These are phyloP conservation scores for Saraca asoca DNA, from an alignment of 331 rosid genomes.

Conservation along the genomic window DNA sequence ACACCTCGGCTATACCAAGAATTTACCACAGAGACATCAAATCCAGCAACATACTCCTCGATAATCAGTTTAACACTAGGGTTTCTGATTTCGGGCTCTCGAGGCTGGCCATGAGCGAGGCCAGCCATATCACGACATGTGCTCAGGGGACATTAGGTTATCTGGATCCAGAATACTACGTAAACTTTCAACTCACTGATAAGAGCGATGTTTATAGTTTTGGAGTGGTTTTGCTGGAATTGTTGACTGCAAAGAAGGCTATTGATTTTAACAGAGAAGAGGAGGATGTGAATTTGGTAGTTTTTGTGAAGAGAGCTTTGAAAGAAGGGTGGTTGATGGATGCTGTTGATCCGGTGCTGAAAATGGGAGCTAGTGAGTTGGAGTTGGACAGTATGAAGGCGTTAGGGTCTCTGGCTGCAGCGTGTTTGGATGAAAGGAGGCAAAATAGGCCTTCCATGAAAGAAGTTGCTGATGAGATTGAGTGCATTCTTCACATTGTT, in stretches of 20 bases:
- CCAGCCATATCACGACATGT: constrained; percentile 42
- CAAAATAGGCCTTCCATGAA: constrained; percentile 51
- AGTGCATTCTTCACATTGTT: constrained; percentile 39
- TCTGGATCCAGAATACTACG: constrained; percentile 45
- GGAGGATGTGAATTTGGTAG: constrained; percentile 57
- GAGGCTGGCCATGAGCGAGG: constrained; percentile 36
- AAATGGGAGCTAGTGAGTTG: constrained; percentile 32
- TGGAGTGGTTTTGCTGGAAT: constrained; percentile 52
- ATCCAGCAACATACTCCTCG: constrained; percentile 44
- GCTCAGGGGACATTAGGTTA: constrained; percentile 44
- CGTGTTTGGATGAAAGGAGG: constrained; percentile 45
- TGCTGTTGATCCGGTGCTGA: constrained; percentile 37
- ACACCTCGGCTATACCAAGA: constrained; percentile 35
- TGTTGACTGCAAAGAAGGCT: constrained; percentile 46
- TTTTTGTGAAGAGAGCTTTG: constrained; percentile 39
- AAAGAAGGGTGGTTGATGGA: constrained; percentile 46
- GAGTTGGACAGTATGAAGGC: constrained; percentile 51
- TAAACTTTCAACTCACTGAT: constrained; percentile 46
- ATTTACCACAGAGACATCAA: constrained; percentile 49
- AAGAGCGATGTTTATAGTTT: constrained; percentile 54
- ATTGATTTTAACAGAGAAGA: constrained; percentile 52
- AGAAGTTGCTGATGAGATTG: constrained; percentile 49
- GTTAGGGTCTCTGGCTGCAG: constrained; percentile 42
- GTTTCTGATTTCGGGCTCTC: constrained; percentile 45
- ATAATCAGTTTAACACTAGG: constrained; percentile 34